Evolutionary conservation across 2,329 filamentous ascomycete genomes (phyloP).

Genomic region (Exophiala bonariae): DNA sequence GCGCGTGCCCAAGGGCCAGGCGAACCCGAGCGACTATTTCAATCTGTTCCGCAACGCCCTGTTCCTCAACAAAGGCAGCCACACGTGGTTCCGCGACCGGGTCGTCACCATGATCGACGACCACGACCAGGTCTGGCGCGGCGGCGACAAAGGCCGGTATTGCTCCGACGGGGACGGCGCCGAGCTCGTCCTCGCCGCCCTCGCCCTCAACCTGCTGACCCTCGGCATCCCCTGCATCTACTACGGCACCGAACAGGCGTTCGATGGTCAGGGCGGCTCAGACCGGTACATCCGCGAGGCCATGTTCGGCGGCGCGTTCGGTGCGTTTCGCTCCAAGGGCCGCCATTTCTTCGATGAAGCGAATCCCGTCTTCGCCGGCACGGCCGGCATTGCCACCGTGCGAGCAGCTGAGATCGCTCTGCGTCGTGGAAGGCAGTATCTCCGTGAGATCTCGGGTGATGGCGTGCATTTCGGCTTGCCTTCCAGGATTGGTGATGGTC

Average conservation of each 20-base stretch:
- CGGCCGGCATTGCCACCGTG: conserved; percentile 5
- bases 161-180: conserved; percentile 6
- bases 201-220: conserved; percentile 13
- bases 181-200: conserved; percentile 6
- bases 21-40: conserved; percentile 8
- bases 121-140: conserved; percentile 17
- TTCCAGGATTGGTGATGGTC: background rate
- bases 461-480: conserved; percentile 11
- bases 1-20: conserved; percentile 9
- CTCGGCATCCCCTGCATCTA: conserved; percentile 17
- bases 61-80: conserved; percentile 13
- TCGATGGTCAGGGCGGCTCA: conserved; percentile 9
- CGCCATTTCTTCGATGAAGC: conserved; percentile 15
- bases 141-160: conserved; percentile 10
- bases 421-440: conserved; percentile 15
- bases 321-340: conserved; percentile 13
- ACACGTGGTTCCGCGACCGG: conserved; percentile 15
- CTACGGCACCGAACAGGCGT: conserved; percentile 15
- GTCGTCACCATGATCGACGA: conserved; percentile 18
- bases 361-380: conserved; percentile 3
- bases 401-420: conserved; percentile 10
- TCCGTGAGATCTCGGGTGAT: conserved; percentile 15
- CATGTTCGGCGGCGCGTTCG: conserved; percentile 17
- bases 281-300: conserved; percentile 16
- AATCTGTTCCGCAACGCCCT: conserved; percentile 14